These are phyloP conservation scores for Salvia miltiorrhiza DNA, from an alignment of 257 asterid species.

Conservation along the genomic window DNA sequence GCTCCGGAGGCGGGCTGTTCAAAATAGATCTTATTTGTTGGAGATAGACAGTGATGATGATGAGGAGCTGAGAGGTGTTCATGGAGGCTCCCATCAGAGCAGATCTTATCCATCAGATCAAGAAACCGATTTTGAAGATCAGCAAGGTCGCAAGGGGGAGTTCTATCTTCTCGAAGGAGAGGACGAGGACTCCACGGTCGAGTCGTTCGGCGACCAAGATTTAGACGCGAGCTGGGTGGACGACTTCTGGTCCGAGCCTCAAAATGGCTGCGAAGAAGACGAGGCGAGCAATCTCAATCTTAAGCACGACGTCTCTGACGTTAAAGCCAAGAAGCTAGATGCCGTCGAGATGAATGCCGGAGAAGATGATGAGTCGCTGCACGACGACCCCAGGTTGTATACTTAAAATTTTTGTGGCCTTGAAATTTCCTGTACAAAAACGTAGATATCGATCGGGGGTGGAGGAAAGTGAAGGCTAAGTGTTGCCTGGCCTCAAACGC, in stretches of 20 bases:
- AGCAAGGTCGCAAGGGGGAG: constrained; percentile 7
- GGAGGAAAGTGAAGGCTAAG: not conserved
- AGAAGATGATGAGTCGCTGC: constrained; percentile 13
- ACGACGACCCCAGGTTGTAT: constrained; percentile 16
- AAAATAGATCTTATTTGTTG: constrained; percentile 58
- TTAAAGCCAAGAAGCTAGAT: constrained; percentile 22
- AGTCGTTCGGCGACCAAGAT: constrained; percentile 49
- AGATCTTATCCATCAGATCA: constrained; percentile 20
- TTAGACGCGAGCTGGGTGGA: constrained; percentile 35
- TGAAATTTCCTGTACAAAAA: not conserved
- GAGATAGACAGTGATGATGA: constrained; percentile 89
- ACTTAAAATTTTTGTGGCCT: not conserved
- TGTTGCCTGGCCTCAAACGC: constrained; percentile 5
- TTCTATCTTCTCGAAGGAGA: constrained; percentile 31
- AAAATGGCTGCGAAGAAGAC: not conserved
- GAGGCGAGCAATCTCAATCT: constrained; percentile 11
- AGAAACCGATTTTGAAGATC: constrained; percentile 25
- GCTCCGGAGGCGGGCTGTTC: constrained; percentile 63
- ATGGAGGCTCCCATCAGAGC: constrained; percentile 21
- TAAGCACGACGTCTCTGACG: not conserved
- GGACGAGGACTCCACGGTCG: constrained; percentile 51
- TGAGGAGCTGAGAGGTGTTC: constrained; percentile 54
- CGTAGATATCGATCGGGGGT: not conserved
- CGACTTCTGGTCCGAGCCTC: constrained; percentile 40
- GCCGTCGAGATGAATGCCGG: constrained; percentile 18